Conservation (phyloP, 768 basidiomycete species). For the Strobilomyces confusus region DNA sequence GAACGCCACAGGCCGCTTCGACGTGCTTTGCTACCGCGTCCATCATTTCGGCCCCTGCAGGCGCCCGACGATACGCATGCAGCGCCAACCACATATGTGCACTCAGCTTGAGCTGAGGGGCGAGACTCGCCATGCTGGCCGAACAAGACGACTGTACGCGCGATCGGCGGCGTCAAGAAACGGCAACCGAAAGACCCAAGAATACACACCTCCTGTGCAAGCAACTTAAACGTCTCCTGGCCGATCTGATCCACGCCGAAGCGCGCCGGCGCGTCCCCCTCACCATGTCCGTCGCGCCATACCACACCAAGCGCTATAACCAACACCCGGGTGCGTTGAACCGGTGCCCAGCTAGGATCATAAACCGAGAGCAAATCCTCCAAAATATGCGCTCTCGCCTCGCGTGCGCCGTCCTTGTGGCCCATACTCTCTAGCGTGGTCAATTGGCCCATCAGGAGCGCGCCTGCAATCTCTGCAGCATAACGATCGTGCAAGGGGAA, state of each 20-base stretch:
- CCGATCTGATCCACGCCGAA: constrained; percentile 36
- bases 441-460: constrained; percentile 60
- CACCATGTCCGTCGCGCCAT: constrained; percentile 24
- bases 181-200: neutral
- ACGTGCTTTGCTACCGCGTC: constrained; percentile 47
- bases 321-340: constrained; percentile 56
- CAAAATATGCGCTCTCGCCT: constrained; percentile 41
- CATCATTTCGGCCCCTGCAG: constrained; percentile 37
- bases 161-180: neutral
- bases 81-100: constrained; percentile 68
- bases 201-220: constrained; percentile 40
- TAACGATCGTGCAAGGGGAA: constrained; percentile 12
- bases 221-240: constrained; percentile 39
- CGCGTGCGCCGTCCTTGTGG: constrained; percentile 54
- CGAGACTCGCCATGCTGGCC: constrained; percentile 29
- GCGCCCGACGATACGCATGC: constrained; percentile 57
- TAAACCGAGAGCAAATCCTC: constrained; percentile 52
- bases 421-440: constrained; percentile 48
- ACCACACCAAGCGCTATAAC: constrained; percentile 50
- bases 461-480: constrained; percentile 39
- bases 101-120: constrained; percentile 48
- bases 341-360: constrained; percentile 41
- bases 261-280: constrained; percentile 19
- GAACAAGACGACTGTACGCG: constrained; percentile 26
- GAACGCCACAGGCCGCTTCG: constrained; percentile 48